Conservation (phyloP, 345 rosid species). For the Excoecaria agallocha region DNA sequence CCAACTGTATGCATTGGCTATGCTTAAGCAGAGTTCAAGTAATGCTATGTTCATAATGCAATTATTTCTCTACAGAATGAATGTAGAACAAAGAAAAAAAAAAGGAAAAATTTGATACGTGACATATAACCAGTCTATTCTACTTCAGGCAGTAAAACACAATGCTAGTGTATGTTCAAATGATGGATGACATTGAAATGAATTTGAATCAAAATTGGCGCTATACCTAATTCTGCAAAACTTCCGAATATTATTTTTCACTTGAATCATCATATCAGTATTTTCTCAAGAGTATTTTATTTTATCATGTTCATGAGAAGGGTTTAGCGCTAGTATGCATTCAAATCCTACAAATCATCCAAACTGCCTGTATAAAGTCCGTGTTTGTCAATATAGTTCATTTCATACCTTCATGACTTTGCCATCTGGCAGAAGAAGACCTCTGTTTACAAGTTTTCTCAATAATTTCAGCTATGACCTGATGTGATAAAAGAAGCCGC, state of each 20-base stretch:
- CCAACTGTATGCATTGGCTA: neutral
- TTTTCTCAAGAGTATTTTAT: neutral
- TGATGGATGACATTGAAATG: neutral
- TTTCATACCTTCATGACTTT: slow-evolving; percentile 43
- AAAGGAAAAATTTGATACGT: neutral
- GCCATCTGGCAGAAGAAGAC: slow-evolving; percentile 18
- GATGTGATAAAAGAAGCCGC: slow-evolving; percentile 65
- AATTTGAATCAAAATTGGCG: neutral
- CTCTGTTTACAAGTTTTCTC: slow-evolving; percentile 30
- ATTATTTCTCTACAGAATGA: neutral
- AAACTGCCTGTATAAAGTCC: neutral
- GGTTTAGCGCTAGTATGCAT: neutral
- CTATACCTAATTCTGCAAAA: neutral
- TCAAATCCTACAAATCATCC: neutral
- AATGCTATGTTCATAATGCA: neutral
- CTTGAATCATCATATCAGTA: neutral
- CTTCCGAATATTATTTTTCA: neutral
- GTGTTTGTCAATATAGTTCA: slow-evolving; percentile 9
- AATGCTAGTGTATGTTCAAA: neutral
- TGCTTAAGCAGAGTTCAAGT: no score
- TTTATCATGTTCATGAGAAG: neutral
- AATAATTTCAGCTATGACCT: no score
- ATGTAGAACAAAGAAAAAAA: neutral
- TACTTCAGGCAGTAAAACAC: neutral
- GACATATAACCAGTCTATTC: no score